Evolutionary conservation across 345 rosid genomes (phyloP).

Genomic region (Brassica rapa): DNA sequence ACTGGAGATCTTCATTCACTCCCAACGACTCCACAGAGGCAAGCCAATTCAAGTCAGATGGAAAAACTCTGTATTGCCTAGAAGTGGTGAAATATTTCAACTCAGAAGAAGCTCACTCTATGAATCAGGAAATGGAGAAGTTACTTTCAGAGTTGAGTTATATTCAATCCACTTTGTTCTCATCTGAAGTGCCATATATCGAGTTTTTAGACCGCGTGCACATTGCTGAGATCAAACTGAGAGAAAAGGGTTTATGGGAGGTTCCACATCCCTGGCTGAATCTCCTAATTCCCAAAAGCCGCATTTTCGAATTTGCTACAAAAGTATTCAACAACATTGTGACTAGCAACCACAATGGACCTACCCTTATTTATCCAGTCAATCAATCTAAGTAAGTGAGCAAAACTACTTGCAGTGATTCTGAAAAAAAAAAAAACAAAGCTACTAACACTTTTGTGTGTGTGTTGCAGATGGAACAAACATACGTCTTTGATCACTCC

Average conservation of each 20-base stretch:
- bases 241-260: constrained; percentile 74
- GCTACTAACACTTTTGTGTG: constrained; percentile 8
- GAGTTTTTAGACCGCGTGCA: constrained; percentile 94
- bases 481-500: constrained; percentile 75
- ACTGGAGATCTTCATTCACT: constrained; percentile 82
- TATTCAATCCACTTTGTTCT: constrained; percentile 70
- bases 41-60: constrained; percentile 70
- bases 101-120: constrained; percentile 46
- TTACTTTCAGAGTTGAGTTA: constrained; percentile 65
- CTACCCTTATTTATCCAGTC: constrained; percentile 84
- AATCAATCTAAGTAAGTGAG: constrained; percentile 71
- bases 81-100: constrained; percentile 81
- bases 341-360: constrained; percentile 70
- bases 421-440: neutral
- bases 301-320: constrained; percentile 54
- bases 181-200: constrained; percentile 66
- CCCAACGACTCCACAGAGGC: constrained; percentile 73
- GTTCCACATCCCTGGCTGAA: constrained; percentile 98
- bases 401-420: neutral
- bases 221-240: constrained; percentile 61
- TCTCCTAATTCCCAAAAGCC: constrained; percentile 74
- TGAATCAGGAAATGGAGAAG: constrained; percentile 54
- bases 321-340: constrained; percentile 72
- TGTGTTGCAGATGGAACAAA: constrained; percentile 78
- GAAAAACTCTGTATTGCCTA: constrained; percentile 79